Conservation (phyloP, 257 asterid species). For the Prunella vulgaris region DNA sequence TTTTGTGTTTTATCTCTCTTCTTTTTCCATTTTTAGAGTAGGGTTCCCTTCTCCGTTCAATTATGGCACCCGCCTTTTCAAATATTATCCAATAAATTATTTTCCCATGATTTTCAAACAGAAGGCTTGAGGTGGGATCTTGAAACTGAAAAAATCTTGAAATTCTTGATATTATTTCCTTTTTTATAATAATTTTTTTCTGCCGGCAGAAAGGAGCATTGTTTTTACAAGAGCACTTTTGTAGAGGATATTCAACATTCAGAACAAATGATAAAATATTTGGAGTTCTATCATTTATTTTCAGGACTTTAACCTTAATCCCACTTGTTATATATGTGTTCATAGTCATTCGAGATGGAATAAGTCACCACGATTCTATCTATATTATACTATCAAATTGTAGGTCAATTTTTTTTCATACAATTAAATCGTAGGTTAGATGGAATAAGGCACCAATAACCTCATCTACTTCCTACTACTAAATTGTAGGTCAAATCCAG, state of each 20-base stretch:
- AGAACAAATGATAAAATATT: constrained; percentile 83
- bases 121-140: constrained; percentile 62
- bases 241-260: constrained; percentile 95
- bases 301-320: constrained; percentile 88
- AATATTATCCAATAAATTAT: constrained; percentile 29
- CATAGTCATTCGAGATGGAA: constrained; percentile 83
- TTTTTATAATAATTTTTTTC: too few species aligned
- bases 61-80: constrained; percentile 4
- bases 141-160: constrained; percentile 1
- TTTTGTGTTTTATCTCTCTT: too few species aligned
- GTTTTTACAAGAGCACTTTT: constrained; percentile 93
- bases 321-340: constrained; percentile 84
- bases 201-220: constrained; percentile 68
- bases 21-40: constrained; percentile 16
- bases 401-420: too few species aligned
- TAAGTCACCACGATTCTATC: too few species aligned
- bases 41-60: not conserved
- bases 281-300: constrained; percentile 82
- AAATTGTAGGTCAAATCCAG: too few species aligned
- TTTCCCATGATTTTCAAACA: constrained; percentile 39
- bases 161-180: not conserved
- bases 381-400: too few species aligned
- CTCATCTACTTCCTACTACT: too few species aligned
- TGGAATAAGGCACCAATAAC: too few species aligned
- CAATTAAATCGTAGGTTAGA: too few species aligned